A percentile compares a stretch with the other conserved stretches of the same genome.
These are phyloP conservation scores for Hypsizygus marmoreus DNA, from an alignment of 768 basidiomycete genomes.

Conservation along the genomic window DNA sequence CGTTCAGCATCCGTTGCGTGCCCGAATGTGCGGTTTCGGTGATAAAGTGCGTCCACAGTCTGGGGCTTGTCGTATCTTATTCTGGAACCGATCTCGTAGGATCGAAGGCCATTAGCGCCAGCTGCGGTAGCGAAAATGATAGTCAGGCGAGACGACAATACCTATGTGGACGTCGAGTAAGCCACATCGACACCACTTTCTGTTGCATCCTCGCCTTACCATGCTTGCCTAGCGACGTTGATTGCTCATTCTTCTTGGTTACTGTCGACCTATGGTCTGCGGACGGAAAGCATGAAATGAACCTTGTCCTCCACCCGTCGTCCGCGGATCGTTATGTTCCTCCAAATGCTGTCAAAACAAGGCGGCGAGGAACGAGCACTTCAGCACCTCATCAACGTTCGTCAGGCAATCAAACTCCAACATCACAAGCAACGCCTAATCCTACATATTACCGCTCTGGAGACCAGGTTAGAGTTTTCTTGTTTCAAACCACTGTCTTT, in stretches of 20 bases:
- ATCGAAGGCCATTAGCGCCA: constrained; percentile 89
- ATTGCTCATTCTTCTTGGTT: constrained; percentile 86
- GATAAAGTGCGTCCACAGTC: constrained; percentile 68
- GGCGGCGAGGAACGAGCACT: constrained; percentile 42
- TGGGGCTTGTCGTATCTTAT: constrained; percentile 17
- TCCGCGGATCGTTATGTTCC: constrained; percentile 77
- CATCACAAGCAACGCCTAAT: constrained; percentile 48
- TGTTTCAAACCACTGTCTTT: constrained; percentile 7
- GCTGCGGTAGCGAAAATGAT: constrained; percentile 88
- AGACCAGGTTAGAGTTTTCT: constrained; percentile 43
- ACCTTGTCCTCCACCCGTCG: constrained; percentile 86
- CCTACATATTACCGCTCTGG: constrained; percentile 45
- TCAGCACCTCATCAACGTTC: constrained; percentile 34
- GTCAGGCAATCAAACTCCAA: constrained; percentile 48
- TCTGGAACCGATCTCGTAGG: constrained; percentile 46
- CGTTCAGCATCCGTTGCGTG: constrained; percentile 85
- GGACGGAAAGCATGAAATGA: constrained; percentile 82
- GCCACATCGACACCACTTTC: constrained; percentile 30
- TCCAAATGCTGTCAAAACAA: constrained; percentile 41
- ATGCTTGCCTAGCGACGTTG: constrained; percentile 62
- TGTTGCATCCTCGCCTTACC: constrained; percentile 4
- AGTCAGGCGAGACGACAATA: constrained; percentile 67
- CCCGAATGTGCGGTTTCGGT: constrained; percentile 95
- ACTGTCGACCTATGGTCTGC: constrained; percentile 92
- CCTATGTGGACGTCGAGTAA: constrained; percentile 74